Conservation (phyloP, 2,329 filamentous ascomycete genomes). For the Nigrograna mackinnonii region DNA sequence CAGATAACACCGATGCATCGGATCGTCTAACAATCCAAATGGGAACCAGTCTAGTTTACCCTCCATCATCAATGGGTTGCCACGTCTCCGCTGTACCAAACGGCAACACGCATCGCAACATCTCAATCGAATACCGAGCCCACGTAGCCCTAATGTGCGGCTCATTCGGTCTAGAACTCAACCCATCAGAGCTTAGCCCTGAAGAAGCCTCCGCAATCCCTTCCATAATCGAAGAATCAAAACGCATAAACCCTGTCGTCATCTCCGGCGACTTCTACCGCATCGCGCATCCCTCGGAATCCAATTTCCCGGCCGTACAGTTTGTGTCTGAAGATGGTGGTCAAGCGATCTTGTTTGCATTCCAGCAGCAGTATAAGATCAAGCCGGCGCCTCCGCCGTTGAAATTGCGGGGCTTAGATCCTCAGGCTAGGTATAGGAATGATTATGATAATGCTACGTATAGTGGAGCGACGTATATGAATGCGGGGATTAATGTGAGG, state of each 20-base stretch:
- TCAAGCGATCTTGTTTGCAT: slow-evolving; percentile 61
- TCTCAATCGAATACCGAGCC: slow-evolving; percentile 62
- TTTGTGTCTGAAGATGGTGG: slow-evolving; percentile 58
- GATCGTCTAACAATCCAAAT: slow-evolving; percentile 66
- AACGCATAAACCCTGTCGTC: slow-evolving; percentile 63
- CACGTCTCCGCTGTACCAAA: slow-evolving; percentile 67
- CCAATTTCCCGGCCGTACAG: slow-evolving; percentile 65
- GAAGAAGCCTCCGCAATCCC: slow-evolving; percentile 61
- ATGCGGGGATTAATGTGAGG: slow-evolving; percentile 59
- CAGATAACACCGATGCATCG: slow-evolving; percentile 66
- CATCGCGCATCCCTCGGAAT: slow-evolving; percentile 59
- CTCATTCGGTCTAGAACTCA: slow-evolving; percentile 67
- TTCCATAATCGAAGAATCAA: slow-evolving; percentile 56
- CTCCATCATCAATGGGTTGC: slow-evolving; percentile 66
- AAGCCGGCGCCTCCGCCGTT: slow-evolving; percentile 60
- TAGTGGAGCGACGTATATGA: slow-evolving; percentile 66
- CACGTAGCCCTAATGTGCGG: slow-evolving; percentile 72
- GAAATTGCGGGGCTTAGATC: slow-evolving; percentile 61
- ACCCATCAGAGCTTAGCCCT: slow-evolving; percentile 55
- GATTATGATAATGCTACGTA: slow-evolving; percentile 57
- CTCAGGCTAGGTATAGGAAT: slow-evolving; percentile 54
- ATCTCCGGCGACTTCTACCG: slow-evolving; percentile 64
- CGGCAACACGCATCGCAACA: slow-evolving; percentile 57
- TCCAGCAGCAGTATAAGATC: slow-evolving; percentile 58
- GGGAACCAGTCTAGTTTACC: slow-evolving; percentile 66